Base-by-base conservation (phyloP, 164 flowering plant species). In the Liquidambar formosana region DNA sequence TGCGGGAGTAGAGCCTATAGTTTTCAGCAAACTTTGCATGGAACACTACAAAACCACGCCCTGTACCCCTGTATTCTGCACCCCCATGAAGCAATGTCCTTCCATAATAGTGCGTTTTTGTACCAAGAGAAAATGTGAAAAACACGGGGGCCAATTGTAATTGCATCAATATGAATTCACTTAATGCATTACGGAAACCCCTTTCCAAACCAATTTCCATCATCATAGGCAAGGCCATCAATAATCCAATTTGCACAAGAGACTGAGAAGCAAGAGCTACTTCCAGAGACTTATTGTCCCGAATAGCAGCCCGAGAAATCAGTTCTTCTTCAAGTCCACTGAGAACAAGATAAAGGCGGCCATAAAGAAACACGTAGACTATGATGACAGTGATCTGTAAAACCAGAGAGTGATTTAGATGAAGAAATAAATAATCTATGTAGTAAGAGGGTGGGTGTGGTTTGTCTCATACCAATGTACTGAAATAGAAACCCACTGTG, bases 1-100 rank as follows among this genome's bases (percentile, higher is more conserved):
- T 85, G 14, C 91, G 78, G 11, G 89, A 87, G 75, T 87, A 87
- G 19, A 85, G 64, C 72, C 89, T 74, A 61, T 85, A 87, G 74
- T 87, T 87, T 0, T 84, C 86, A 22, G 91, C 87, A 75, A 87
- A 87, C 71, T 84, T 85, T 67, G 89, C 91, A 75, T 87, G 91
- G 71, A 87, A 85, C 76, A 87, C 91, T 23, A 87, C 91, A 71
- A 87, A 87, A 0, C 89, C 88, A 18, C 91, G 85, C 10, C 91
- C 91, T 0, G 91, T 87, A 25, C 79, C 84, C 66, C 86, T 69
- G 66, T 87, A 87, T 28, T 79, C 76, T 45, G 91, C 88, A 52
- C 91, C 91, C 9, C 91, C 91, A 70, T 87, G 91, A 46, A 87
- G 86, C 66, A 87, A 49, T 45, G 91, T 87, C 64, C 88, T 75